Evolutionary conservation across 306 rosid species (phyloP).

Genomic region (Albizia julibrissin): DNA sequence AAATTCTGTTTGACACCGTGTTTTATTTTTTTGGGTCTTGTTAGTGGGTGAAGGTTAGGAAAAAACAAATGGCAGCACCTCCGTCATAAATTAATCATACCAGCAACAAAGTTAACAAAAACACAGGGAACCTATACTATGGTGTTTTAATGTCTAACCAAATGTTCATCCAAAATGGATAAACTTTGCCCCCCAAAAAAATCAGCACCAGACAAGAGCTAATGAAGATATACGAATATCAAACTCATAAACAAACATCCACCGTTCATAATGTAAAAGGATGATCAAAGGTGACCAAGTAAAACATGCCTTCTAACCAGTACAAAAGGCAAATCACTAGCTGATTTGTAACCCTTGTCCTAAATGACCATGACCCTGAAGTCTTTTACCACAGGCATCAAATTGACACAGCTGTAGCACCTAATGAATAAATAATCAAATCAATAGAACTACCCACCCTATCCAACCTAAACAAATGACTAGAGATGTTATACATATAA

Average conservation of each 20-base stretch:
- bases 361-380: constrained; percentile 16
- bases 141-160: neutral
- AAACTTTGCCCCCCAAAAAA: neutral
- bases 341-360: constrained; percentile 5
- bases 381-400: neutral
- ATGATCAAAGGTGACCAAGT: neutral
- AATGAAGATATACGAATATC: neutral
- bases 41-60: neutral
- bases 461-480: constrained; percentile 25
- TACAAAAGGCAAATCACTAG: neutral
- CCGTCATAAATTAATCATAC: neutral
- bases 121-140: neutral
- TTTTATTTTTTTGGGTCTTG: neutral
- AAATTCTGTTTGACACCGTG: neutral
- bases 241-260: neutral
- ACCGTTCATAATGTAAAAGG: neutral
- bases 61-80: neutral
- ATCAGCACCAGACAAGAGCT: neutral
- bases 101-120: neutral
- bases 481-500: constrained; percentile 5
- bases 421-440: constrained; percentile 2
- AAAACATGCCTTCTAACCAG: neutral
- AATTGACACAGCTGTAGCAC: constrained; percentile 9
- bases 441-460: neutral
- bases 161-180: neutral